Percentiles rank a stretch among this genome's conserved stretches.
phyloP scores from a whole-genome alignment of 352 stramenopile species.

The Blastocystis sp. region DNA sequence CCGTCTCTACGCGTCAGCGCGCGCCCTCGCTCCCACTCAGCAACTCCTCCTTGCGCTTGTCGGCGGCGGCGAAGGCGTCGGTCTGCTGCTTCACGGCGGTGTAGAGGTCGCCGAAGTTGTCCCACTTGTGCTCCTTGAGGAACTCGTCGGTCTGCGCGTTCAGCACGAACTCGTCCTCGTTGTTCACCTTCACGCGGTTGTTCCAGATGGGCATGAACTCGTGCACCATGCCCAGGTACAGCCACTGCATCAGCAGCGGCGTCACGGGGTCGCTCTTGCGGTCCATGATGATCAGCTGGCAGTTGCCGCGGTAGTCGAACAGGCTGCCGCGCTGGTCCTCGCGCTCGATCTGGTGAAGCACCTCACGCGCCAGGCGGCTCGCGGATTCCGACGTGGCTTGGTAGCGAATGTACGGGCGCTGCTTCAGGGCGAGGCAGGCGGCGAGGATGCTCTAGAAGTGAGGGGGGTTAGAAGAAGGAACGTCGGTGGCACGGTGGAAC shows the following conservation, averaged over 20 bases:
- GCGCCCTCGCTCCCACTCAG: constrained; percentile 80
- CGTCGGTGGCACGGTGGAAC: constrained; percentile 77
- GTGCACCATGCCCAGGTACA: constrained; percentile 94
- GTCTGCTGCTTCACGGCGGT: constrained; percentile 93
- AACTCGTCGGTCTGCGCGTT: constrained; percentile 92
- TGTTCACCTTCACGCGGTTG: constrained; percentile 92
- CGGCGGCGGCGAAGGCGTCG: constrained; percentile 89
- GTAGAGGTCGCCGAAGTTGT: constrained; percentile 96
- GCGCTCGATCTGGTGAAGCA: constrained; percentile 89
- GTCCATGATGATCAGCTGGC: constrained; percentile 91
- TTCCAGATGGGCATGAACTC: constrained; percentile 96
- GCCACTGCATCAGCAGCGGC: constrained; percentile 95
- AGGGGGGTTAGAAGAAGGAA: background rate
- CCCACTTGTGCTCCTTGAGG: constrained; percentile 92
- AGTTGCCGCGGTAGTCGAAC: constrained; percentile 89
- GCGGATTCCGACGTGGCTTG: constrained; percentile 88
- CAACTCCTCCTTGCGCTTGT: constrained; percentile 89
- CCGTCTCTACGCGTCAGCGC: constrained; percentile 78
- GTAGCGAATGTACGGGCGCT: constrained; percentile 93
- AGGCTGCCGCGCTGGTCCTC: constrained; percentile 84
- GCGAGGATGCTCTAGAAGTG: constrained; percentile 84
- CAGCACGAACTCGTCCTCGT: constrained; percentile 95
- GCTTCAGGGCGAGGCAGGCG: constrained; percentile 92
- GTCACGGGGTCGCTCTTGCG: constrained; percentile 97
- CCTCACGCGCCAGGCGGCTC: constrained; percentile 89